These are phyloP conservation scores for Tephrocybe sp. DNA, from an alignment of 768 basidiomycete species.

Conservation along the genomic window DNA sequence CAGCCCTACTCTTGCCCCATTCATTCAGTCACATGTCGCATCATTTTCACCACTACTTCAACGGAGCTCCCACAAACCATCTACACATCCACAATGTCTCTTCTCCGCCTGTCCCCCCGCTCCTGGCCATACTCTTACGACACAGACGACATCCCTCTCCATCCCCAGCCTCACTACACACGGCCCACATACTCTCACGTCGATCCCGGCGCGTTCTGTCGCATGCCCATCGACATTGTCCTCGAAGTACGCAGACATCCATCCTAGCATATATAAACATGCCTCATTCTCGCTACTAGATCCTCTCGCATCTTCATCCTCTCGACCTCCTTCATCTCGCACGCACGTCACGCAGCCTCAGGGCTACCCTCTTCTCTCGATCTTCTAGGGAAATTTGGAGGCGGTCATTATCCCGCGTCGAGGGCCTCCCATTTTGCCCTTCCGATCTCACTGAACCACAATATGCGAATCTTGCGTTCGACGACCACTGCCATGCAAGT, in stretches of 20 bases:
- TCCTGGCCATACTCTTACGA: background rate
- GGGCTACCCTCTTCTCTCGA: constrained; percentile 31
- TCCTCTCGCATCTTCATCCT: constrained; percentile 33
- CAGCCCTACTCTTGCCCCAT: background rate
- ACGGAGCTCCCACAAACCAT: background rate
- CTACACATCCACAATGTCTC: background rate
- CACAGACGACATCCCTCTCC: too few species aligned
- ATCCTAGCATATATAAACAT: background rate
- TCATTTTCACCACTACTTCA: constrained; percentile 4
- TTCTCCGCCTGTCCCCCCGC: background rate
- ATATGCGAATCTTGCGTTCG: constrained; percentile 35
- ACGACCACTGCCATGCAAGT: constrained; percentile 21
- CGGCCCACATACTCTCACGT: background rate
- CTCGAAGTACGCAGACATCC: constrained; percentile 16
- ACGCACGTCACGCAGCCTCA: constrained; percentile 34
- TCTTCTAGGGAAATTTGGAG: constrained; percentile 30
- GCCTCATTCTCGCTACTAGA: constrained; percentile 20
- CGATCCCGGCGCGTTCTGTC: background rate
- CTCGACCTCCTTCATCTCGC: constrained; percentile 37
- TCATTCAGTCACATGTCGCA: constrained; percentile 4
- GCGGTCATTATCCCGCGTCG: constrained; percentile 21
- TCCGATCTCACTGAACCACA: constrained; percentile 34
- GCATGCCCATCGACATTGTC: constrained; percentile 21
- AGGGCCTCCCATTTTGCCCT: constrained; percentile 33
- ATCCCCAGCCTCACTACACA: too few species aligned